Percentiles rank a stretch among this genome's conserved stretches.
Conservation (phyloP, 495 filamentous ascomycete genomes). For the Hypomontagnella monticulosa region DNA sequence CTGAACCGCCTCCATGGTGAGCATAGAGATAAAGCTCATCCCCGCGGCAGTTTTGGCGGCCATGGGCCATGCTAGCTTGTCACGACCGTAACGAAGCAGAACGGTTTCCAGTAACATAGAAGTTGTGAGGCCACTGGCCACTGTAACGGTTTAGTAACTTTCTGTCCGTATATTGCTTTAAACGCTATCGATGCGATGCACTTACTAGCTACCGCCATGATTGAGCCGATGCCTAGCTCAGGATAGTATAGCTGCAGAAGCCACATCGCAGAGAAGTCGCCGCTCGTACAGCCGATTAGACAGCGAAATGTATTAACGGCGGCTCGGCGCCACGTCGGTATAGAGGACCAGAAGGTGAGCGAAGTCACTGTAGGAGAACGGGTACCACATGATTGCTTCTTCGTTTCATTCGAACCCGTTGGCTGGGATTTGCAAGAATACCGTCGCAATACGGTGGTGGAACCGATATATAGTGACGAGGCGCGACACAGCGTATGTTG, state of each 20-base stretch:
- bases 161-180: no score
- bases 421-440: no score
- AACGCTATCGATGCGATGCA: neutral
- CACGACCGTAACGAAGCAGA: constrained; percentile 53
- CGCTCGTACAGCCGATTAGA: constrained; percentile 54
- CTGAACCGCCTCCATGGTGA: constrained; percentile 58
- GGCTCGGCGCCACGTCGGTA: constrained; percentile 54
- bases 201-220: constrained; percentile 55
- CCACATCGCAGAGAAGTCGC: constrained; percentile 53
- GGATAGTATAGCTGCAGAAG: constrained; percentile 49
- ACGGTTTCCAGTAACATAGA: constrained; percentile 58
- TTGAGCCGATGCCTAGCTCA: constrained; percentile 50
- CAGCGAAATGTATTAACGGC: constrained; percentile 58
- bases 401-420: no score
- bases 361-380: neutral
- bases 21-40: constrained; percentile 61
- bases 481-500: no score
- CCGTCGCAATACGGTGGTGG: no score
- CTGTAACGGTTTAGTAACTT: constrained; percentile 34
- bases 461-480: no score
- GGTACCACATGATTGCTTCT: no score
- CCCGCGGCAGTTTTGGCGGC: constrained; percentile 57
- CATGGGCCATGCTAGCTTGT: constrained; percentile 50
- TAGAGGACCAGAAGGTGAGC: neutral
- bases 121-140: constrained; percentile 55